phyloP scores from a whole-genome alignment of 1,284 basidiomycete species.

The Papiliotrema nemorosa region DNA sequence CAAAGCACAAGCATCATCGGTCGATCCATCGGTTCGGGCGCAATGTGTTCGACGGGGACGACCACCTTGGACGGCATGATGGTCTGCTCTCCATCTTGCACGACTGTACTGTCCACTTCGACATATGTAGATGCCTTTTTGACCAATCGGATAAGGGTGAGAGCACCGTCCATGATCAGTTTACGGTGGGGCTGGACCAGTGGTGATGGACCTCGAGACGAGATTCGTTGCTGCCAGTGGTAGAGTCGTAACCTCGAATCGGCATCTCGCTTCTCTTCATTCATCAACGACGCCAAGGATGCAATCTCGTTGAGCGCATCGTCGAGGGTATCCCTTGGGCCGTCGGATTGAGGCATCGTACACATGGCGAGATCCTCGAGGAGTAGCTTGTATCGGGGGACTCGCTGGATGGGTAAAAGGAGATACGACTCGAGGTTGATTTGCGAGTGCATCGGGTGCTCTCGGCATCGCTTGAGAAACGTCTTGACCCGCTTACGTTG shows the following conservation, averaged over 20 bases:
- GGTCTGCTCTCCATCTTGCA: slow-evolving; percentile 35
- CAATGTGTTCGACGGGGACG: slow-evolving; percentile 83
- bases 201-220: slow-evolving; percentile 87
- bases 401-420: slow-evolving; percentile 89
- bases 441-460: slow-evolving; percentile 89
- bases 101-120: slow-evolving; percentile 55
- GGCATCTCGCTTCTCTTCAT: slow-evolving; percentile 90
- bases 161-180: slow-evolving; percentile 79
- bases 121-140: slow-evolving; percentile 81
- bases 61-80: slow-evolving; percentile 55
- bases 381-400: slow-evolving; percentile 90
- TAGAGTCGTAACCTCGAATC: slow-evolving; percentile 85
- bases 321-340: slow-evolving; percentile 70
- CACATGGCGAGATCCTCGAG: slow-evolving; percentile 77
- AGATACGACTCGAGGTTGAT: slow-evolving; percentile 93
- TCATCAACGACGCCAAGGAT: slow-evolving; percentile 85
- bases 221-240: slow-evolving; percentile 84
- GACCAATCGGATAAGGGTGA: slow-evolving; percentile 80
- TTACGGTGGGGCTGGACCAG: slow-evolving; percentile 96
- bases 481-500: slow-evolving; percentile 81
- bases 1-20: slow-evolving; percentile 45
- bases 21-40: slow-evolving; percentile 49
- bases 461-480: slow-evolving; percentile 74
- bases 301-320: slow-evolving; percentile 80
- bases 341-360: slow-evolving; percentile 72